Base-by-base conservation (phyloP, 805 yeast species). In the Candida pseudoglaebosa region DNA sequence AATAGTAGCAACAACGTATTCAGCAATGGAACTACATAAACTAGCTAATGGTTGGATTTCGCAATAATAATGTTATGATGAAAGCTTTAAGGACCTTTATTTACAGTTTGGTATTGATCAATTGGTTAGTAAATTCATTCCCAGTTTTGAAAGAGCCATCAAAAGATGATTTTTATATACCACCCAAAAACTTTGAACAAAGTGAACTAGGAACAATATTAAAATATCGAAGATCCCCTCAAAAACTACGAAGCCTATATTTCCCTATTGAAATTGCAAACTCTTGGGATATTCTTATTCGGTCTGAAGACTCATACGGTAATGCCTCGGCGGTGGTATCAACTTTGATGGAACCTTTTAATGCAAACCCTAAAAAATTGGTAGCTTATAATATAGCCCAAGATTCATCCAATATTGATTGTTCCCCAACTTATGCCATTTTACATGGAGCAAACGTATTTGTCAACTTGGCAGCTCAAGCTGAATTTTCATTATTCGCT, bases 301-400 rank as follows among this genome's bases (percentile, higher is more conserved):
- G 57, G 33, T 46, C 57, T 2, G 34, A 40, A 18, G 65, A 59
- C 34, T 36, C 56, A 8, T 44, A 43, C 36, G 64, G 63, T 2
- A 46, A 55, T 15, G 51, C 64, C 4, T 43, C 44, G 7, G 59
- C 54, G 2, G 43, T 55, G 13, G 55, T 53, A 1, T 41, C 62
- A 18, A 59, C 65, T 1, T 35, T 61, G 5, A 46, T 61, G 16
- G 53, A 56, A 42, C 67, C 67, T 5, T 48, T 38, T 36, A 59
- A 59, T 37, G 54, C 60, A 4, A 53, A 59, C 43, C 45, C 55
- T 3, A 28, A 46, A 15, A 56, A 57, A 39, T 40, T 61, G 13
- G 39, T 59, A 5, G 50, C 59, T 19, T 59, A 59, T 41, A 62
- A 59, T 37, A 43, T 49, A 12, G 60, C 59, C 12, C 52, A 61